These are phyloP conservation scores for Coniferiporia weirii DNA, from an alignment of 1,284 basidiomycete species.

Conservation along the genomic window DNA sequence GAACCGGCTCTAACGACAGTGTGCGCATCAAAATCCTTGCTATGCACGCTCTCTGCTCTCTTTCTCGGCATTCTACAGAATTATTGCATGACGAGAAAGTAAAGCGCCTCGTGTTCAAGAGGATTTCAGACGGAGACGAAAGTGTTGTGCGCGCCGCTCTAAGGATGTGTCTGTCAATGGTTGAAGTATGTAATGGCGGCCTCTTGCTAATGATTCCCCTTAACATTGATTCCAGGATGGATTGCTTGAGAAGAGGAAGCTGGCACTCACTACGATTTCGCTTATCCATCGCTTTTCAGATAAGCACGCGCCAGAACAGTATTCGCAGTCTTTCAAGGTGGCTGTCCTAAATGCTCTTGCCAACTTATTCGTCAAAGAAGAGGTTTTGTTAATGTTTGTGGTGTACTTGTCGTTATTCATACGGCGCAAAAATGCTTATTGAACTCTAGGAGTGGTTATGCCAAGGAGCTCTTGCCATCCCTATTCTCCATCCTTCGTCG, in stretches of 20 bases:
- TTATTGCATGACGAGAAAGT: slow-evolving; percentile 37
- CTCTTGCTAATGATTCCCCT: background rate
- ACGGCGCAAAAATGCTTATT: background rate
- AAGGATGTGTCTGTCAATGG: slow-evolving; percentile 2
- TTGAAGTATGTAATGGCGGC: background rate
- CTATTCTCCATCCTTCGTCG: slow-evolving; percentile 7
- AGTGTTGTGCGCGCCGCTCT: slow-evolving; percentile 48
- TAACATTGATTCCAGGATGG: background rate
- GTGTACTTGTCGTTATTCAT: background rate
- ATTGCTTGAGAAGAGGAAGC: background rate
- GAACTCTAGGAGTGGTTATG: background rate
- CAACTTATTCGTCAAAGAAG: background rate
- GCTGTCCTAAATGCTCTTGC: slow-evolving; percentile 3
- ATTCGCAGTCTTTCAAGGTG: slow-evolving; percentile 9
- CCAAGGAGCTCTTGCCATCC: slow-evolving; percentile 1
- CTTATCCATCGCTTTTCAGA: slow-evolving; percentile 7
- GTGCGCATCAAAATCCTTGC: slow-evolving; percentile 55
- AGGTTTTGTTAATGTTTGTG: background rate
- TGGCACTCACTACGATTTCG: background rate
- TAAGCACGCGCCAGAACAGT: slow-evolving; percentile 2
- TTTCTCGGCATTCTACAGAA: slow-evolving; percentile 45
- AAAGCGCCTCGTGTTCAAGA: slow-evolving; percentile 36
- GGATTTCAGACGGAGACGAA: slow-evolving; percentile 43
- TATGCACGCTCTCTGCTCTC: slow-evolving; percentile 50
- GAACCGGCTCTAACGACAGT: slow-evolving; percentile 31